phyloP scores from a whole-genome alignment of 2,329 filamentous ascomycete species.

The Colletotrichum endophyticum region DNA sequence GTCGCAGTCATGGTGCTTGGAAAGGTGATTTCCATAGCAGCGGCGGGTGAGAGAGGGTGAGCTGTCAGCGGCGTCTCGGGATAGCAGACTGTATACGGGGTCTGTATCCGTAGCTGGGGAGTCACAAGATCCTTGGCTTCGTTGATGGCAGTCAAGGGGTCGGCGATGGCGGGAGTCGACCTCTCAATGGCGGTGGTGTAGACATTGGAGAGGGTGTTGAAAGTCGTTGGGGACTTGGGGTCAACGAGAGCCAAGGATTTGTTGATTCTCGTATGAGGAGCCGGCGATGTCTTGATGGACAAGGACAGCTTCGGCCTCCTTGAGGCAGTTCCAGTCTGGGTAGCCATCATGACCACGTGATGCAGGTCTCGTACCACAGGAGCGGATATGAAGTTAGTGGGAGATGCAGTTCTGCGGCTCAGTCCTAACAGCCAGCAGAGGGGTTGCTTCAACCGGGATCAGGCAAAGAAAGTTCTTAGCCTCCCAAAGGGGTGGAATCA shows the following conservation, averaged over 20 bases:
- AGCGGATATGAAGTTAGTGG: background rate
- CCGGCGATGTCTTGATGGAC: constrained; percentile 53
- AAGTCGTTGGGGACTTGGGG: constrained; percentile 64
- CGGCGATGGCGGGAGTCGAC: constrained; percentile 52
- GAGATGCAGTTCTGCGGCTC: constrained; percentile 7
- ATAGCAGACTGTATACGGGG: constrained; percentile 49
- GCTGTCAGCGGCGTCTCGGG: constrained; percentile 61
- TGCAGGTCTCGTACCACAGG: background rate
- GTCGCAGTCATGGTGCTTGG: constrained; percentile 65
- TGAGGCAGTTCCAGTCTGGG: constrained; percentile 35
- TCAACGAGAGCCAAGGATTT: constrained; percentile 53
- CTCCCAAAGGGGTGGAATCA: constrained; percentile 12
- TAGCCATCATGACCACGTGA: constrained; percentile 36
- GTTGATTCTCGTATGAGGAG: constrained; percentile 41
- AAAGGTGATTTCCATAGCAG: constrained; percentile 49
- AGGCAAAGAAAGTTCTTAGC: constrained; percentile 24
- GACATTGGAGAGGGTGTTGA: constrained; percentile 71
- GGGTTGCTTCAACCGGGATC: constrained; percentile 25
- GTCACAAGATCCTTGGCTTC: constrained; percentile 30
- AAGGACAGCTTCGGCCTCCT: constrained; percentile 63
- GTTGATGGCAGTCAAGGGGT: constrained; percentile 56
- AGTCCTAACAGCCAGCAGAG: constrained; percentile 26
- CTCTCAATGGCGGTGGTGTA: constrained; percentile 68
- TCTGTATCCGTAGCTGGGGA: constrained; percentile 38
- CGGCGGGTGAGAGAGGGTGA: constrained; percentile 52